Percentiles rank a stretch among this genome's conserved stretches.
These are phyloP conservation scores for Gnomoniopsis smithogilvyi DNA, from an alignment of 2,329 filamentous ascomycete genomes.

Conservation along the genomic window DNA sequence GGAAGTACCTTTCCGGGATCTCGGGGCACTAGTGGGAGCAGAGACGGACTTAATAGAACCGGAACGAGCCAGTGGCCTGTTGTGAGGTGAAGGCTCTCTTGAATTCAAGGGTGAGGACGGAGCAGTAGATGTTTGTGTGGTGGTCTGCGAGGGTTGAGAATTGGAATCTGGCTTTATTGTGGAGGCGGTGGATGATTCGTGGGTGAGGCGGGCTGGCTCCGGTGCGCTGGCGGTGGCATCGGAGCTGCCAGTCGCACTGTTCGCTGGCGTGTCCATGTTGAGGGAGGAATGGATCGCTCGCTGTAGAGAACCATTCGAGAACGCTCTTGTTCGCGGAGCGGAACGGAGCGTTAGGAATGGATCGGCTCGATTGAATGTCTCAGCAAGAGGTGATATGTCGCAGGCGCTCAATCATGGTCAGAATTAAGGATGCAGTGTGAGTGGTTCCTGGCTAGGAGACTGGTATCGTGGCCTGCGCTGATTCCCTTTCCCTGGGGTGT, in stretches of 20 bases:
- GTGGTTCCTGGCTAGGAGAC: conserved; percentile 3
- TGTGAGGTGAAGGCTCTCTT: conserved; percentile 45
- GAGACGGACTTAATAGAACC: conserved; percentile 29
- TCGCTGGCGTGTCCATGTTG: conserved; percentile 34
- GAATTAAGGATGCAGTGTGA: not conserved
- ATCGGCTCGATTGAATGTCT: conserved; percentile 11
- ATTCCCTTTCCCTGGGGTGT: conserved; percentile 6
- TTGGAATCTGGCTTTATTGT: conserved; percentile 22
- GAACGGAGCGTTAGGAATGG: conserved; percentile 23
- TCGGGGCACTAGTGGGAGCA: conserved; percentile 33
- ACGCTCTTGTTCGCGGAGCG: not conserved
- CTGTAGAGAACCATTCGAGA: conserved; percentile 9
- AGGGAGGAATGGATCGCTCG: conserved; percentile 9
- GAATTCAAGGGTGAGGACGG: conserved; percentile 30
- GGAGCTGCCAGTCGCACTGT: conserved; percentile 27
- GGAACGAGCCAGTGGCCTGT: conserved; percentile 35
- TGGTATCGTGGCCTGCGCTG: conserved; percentile 18
- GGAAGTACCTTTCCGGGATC: conserved; percentile 63
- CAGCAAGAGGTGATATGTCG: conserved; percentile 16
- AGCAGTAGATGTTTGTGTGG: conserved; percentile 21
- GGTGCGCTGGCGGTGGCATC: conserved; percentile 18
- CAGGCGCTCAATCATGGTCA: conserved; percentile 16
- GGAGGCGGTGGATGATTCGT: conserved; percentile 22
- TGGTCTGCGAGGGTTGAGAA: conserved; percentile 18
- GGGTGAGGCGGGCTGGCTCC: conserved; percentile 24